Evolutionary conservation across 257 asterid genomes (phyloP), one percentile per base, ranked within the genome.

Genomic region (Solanum paucissectum): DNA sequence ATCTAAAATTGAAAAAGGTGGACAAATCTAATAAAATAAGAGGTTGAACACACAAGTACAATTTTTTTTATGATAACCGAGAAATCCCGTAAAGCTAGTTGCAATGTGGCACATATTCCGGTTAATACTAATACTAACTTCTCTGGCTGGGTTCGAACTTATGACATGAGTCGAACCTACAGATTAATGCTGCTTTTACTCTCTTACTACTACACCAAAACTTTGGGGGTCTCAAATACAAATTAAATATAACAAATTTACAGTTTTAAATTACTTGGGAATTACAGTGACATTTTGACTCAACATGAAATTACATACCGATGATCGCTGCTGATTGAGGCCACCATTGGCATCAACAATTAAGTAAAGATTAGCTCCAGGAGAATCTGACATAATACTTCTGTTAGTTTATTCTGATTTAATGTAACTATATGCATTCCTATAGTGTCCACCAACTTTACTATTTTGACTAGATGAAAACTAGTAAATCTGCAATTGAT

Each of bases 341-440:
- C 98, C 98, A 88, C 98, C 98, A 89, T 96, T 96, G 90, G 98
- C 98, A 60, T 96, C 98, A 14, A 96, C 93, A 84, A 95, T 88
- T 83, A 96, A 88, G 91, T 93, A 96, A 20, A 86, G 91, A 76
- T 88, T 93, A 84, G 89, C 86, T 86, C 40, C 89, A 3, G 90
- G 88, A 34, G 90, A 84, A 46, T 73, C 98, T 93, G 92, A 82
- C 42, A 81, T 5, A 40, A 29, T 46, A 81, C 64, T 77, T 40
- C 10, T 25, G 64, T 77, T 25, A 77, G 84, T 13, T 77, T 77
- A 36, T 60, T 25, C n/a, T 40, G 20, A 42, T 42, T 42, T 46
- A 1, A 29, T 81, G 85, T 12, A 75, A 71, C 42, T 29, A 46
- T 29, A 32, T 29, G 68, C 68, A 29, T 11, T 81, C 68, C 11